Evolutionary conservation across 805 yeast genomes (phyloP), one percentile per base, ranked within the genome.

Genomic region (Candida pseudoglaebosa): DNA sequence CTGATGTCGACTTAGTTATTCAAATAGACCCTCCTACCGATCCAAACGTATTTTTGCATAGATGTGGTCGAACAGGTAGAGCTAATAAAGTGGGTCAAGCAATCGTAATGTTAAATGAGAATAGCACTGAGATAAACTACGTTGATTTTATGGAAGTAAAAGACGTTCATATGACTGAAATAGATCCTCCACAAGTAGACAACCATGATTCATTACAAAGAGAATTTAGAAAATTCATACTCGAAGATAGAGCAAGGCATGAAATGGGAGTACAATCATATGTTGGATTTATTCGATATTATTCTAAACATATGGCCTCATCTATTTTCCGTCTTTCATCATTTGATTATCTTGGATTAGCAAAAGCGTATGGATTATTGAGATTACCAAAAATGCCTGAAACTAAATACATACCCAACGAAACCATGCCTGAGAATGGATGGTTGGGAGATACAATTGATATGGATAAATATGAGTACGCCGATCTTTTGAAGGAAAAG

Each of bases 371-470:
- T 58, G 95, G 96, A 1, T 60, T 93, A 2, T 61, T 86, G 31
- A 71, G 96, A 48, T 62, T 91, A 42, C 99, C 99, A 6, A 78
- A 81, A 49, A 93, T 95, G 98, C 99, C 99, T 0, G 99, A 93
- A 55, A 73, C 81, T 16, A 67, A 65, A 38, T 67, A 73, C 48
- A 65, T 80, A 2, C 53, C 70, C 21, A 54, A 62, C 28, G 76
- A 71, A 2, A 47, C 59, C 9, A 62, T 80, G 51, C 85, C 89
- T 0, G 77, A 72, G 36, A 81, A 78, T 44, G 97, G 96, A 1
- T 87, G 90, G 88, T 61, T 86, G 24, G 72, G 80, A 2, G 68
- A 67, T 20, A 65, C 66, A 2, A 68, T 89, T 14, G 82, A 86
- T 48, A 74, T 86, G 78, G 87, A 84, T 45, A 66, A 59, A 1